A percentile compares a stretch with the other conserved stretches of the same genome.
These are phyloP conservation scores for Tetrapisispora pingtungensis DNA, from an alignment of 805 yeast genomes.

Conservation along the genomic window DNA sequence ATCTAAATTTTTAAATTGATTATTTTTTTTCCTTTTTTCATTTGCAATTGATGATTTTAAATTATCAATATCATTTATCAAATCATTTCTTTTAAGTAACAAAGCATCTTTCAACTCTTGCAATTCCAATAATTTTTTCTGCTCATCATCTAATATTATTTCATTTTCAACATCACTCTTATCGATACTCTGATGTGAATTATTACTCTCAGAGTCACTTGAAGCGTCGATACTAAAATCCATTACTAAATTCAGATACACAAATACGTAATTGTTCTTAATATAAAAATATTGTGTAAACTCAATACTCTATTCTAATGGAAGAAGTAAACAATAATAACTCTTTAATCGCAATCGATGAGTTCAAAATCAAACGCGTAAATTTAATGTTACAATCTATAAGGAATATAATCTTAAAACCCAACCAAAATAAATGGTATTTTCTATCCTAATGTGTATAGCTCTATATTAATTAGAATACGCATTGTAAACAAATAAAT, in stretches of 20 bases:
- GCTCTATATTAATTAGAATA: too few relatives aligned
- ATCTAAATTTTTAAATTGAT: slow-evolving; percentile 2
- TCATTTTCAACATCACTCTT: background rate
- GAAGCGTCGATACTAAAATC: slow-evolving; percentile 2
- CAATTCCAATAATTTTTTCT: slow-evolving; percentile 9
- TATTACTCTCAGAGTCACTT: background rate
- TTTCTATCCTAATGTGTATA: too few relatives aligned
- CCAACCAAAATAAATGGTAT: too few relatives aligned
- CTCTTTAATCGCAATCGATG: too few relatives aligned
- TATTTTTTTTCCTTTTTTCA: background rate
- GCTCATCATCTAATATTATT: slow-evolving; percentile 9
- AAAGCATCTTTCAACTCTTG: slow-evolving; percentile 16
- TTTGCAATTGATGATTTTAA: slow-evolving; percentile 3
- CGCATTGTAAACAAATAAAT: too few relatives aligned
- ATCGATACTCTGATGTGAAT: background rate
- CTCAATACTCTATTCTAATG: too few relatives aligned
- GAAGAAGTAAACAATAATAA: too few relatives aligned
- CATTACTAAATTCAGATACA: background rate
- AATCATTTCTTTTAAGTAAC: slow-evolving; percentile 10
- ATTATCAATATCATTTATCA: slow-evolving; percentile 12
- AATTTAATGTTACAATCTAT: too few relatives aligned
- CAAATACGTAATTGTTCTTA: too few relatives aligned
- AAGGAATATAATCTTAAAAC: too few relatives aligned
- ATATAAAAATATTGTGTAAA: too few relatives aligned
- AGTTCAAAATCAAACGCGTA: too few relatives aligned